Evolutionary conservation across 2,329 filamentous ascomycete species (phyloP), one percentile per base, ranked within the genome.

Genomic region (Didymella lethalis): DNA sequence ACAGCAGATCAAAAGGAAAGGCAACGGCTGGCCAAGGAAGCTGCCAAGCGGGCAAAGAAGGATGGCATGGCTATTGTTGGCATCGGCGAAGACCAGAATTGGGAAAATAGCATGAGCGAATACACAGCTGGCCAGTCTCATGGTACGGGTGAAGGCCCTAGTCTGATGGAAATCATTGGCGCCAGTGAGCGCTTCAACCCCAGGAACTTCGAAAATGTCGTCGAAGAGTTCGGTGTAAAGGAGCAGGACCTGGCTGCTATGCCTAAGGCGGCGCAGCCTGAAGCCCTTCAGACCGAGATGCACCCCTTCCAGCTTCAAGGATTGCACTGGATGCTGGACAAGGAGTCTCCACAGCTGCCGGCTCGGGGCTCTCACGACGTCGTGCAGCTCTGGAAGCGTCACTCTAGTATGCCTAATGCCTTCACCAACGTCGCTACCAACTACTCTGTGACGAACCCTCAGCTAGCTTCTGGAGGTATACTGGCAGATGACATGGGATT

Each of bases 401-500:
- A 76, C 61, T 54, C 68, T 23, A 65, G 53, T 0, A 66, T 74
- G 60, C 80, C 70, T 3, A 77, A 75, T 52, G 72, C 73, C 26
- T 91, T 87, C 67, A 84, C 83, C 57, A 92, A 90, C 75, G 83
- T 91, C 64, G 91, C 88, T 59, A 94, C 88, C 0, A 88, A 88
- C 51, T 93, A 88, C 72, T 84, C 86, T 0, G 64, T 76, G 10
- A 87, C 84, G 8, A 76, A 83, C 1, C 92, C 92, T 0, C 75
- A 79, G 0, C 82, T 96, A 23, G 86, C 91, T 7, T 91, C 87
- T 48, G 93, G 93, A 18, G 93, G 93, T 31, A 93, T 97, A 48
- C 83, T 97, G 8, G 92, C 92, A 2, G 93, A 97, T 74, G 93
- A 97, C 69, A 97, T 97, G 93, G 93, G 93, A 3, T 79, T 97